Evolutionary conservation across 106 monocot species (phyloP).

Genomic region (Hemerocallis citrina): DNA sequence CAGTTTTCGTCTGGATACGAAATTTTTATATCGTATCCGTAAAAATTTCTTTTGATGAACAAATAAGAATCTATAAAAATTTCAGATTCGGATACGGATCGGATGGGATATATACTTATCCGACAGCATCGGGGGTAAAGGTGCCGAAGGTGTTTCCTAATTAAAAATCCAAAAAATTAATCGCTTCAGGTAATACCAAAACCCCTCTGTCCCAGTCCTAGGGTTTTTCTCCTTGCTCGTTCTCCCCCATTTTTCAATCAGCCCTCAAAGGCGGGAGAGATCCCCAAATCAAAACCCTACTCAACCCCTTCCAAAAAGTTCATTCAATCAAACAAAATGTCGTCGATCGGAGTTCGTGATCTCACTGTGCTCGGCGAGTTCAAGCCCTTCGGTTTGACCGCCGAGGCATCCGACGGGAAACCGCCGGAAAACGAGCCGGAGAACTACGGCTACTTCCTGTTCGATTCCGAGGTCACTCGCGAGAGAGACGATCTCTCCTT

Average conservation of each 20-base stretch:
- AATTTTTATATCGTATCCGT: too few relatives aligned
- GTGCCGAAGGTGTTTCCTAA: too few relatives aligned
- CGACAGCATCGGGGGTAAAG: too few relatives aligned
- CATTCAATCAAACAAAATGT: not conserved
- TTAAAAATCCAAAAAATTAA: too few relatives aligned
- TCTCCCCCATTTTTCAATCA: not conserved
- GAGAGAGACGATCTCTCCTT: slow-evolving; percentile 20
- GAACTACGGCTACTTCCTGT: slow-evolving; percentile 70
- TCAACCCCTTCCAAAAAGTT: not conserved
- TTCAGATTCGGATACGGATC: too few relatives aligned
- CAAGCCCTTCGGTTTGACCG: slow-evolving; percentile 68
- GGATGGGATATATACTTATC: too few relatives aligned
- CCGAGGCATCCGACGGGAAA: slow-evolving; percentile 49
- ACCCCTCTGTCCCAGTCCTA: not conserved
- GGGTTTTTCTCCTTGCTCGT: not conserved
- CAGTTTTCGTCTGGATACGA: too few relatives aligned
- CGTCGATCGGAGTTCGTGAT: slow-evolving; percentile 41
- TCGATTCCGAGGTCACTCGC: slow-evolving; percentile 53
- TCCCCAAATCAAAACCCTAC: not conserved
- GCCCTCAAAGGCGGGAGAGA: not conserved
- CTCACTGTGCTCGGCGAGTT: slow-evolving; percentile 81
- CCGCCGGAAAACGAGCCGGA: slow-evolving; percentile 14
- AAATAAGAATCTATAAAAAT: too few relatives aligned
- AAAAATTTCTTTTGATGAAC: too few relatives aligned
- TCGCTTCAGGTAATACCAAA: too few relatives aligned